Conservation (phyloP, 1,284 basidiomycete species). For the Cutaneotrichosporon dermatis region DNA sequence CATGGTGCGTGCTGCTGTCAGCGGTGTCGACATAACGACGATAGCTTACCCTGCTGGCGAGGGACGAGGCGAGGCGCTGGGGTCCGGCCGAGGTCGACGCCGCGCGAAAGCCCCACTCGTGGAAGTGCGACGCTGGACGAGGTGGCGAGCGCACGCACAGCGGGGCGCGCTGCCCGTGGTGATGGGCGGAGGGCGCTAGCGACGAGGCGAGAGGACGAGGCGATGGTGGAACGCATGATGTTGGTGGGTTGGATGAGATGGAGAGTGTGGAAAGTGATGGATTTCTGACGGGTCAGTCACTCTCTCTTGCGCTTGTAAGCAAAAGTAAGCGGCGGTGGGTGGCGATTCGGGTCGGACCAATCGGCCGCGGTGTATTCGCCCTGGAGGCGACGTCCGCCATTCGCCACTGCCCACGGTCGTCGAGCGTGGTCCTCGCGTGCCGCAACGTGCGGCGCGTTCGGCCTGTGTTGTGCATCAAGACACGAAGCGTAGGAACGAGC, state of each 20-base stretch:
- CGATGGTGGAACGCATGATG: constrained; percentile 28
- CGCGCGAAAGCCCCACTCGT: neutral
- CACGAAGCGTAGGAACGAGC: no score
- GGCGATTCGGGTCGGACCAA: constrained; percentile 10
- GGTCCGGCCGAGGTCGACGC: constrained; percentile 9
- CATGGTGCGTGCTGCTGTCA: constrained; percentile 71
- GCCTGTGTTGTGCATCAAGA: no score
- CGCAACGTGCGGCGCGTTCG: no score
- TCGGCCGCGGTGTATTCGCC: constrained; percentile 4
- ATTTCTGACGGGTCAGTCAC: neutral
- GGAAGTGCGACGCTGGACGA: neutral
- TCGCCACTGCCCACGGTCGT: neutral
- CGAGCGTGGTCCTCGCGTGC: neutral
- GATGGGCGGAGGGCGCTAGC: constrained; percentile 1
- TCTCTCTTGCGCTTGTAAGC: neutral
- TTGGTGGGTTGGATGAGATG: neutral
- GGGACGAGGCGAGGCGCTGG: constrained; percentile 7
- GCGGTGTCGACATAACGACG: no score
- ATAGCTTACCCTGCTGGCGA: constrained; percentile 25
- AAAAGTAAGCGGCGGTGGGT: constrained; percentile 1
- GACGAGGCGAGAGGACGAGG: constrained; percentile 28
- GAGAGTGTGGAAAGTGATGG: neutral
- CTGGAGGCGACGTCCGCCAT: neutral
- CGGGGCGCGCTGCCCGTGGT: constrained; percentile 1
- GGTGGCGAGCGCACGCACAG: constrained; percentile 18